Evolutionary conservation across 1,284 basidiomycete genomes (phyloP).

Genomic region (Amylostereum chailletii): DNA sequence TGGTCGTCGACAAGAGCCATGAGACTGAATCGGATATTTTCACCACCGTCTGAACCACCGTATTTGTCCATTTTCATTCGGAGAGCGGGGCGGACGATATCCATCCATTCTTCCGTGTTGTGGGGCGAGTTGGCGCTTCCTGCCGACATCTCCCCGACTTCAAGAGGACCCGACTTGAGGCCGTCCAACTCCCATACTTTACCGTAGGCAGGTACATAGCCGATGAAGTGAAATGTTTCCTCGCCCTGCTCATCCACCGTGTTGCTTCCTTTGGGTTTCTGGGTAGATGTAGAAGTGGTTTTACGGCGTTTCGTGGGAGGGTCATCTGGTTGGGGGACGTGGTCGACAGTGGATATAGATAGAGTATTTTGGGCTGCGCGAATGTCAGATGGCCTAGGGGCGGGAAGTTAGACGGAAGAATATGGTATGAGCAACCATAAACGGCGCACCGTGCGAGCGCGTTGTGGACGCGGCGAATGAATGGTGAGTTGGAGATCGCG

Average conservation of each 20-base stretch:
- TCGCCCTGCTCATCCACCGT: conserved; percentile 17
- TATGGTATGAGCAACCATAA: not conserved
- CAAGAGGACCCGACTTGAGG: conserved; percentile 37
- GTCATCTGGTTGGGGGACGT: conserved; percentile 21
- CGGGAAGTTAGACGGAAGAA: not conserved
- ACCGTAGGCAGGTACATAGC: conserved; percentile 49
- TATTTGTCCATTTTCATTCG: conserved; percentile 52
- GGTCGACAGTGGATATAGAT: conserved; percentile 34
- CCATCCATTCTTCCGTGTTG: conserved; percentile 36
- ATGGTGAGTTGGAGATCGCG: conserved; percentile 42
- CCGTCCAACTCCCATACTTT: conserved; percentile 56
- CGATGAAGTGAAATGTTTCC: conserved; percentile 55
- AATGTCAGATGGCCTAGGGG: conserved; percentile 43
- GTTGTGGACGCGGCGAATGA: conserved; percentile 47
- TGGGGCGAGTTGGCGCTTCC: not conserved
- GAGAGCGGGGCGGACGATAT: conserved; percentile 49
- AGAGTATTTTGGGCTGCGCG: conserved; percentile 40
- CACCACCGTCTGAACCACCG: conserved; percentile 33
- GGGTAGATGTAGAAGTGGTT: conserved; percentile 12
- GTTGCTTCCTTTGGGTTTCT: too few species aligned
- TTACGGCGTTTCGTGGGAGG: conserved; percentile 32
- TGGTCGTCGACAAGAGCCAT: conserved; percentile 48
- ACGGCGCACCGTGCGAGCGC: conserved; percentile 41
- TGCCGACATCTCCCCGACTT: conserved; percentile 44
- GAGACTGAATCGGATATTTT: conserved; percentile 49